phyloP scores from a whole-genome alignment of 495 filamentous ascomycete genomes.

The Aspergillus affinis region DNA sequence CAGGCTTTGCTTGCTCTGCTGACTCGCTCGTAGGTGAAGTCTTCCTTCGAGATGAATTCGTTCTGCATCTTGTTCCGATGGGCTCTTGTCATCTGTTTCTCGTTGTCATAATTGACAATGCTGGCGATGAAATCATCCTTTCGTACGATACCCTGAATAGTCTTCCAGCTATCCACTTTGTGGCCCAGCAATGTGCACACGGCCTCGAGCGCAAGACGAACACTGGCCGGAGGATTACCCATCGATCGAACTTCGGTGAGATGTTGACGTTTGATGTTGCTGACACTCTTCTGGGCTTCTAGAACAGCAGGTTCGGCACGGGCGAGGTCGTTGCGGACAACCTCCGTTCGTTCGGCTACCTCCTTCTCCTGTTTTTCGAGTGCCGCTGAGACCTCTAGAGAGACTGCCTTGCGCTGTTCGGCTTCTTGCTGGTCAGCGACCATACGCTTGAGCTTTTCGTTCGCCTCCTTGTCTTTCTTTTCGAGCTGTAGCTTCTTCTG shows the following conservation, averaged over 20 bases:
- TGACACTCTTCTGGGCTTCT: slow-evolving; percentile 91
- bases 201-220: slow-evolving; percentile 88
- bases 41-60: slow-evolving; percentile 84
- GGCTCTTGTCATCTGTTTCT: slow-evolving; percentile 85
- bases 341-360: slow-evolving; percentile 77
- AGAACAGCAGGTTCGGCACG: slow-evolving; percentile 89
- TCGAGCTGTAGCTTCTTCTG: slow-evolving; percentile 92
- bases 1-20: slow-evolving; percentile 95
- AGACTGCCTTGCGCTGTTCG: slow-evolving; percentile 83
- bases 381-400: slow-evolving; percentile 81
- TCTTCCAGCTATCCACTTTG: slow-evolving; percentile 86
- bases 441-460: slow-evolving; percentile 96
- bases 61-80: slow-evolving; percentile 86
- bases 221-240: slow-evolving; percentile 84
- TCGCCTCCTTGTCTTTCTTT: slow-evolving; percentile 90
- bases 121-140: slow-evolving; percentile 96
- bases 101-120: slow-evolving; percentile 96
- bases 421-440: slow-evolving; percentile 94
- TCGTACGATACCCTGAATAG: slow-evolving; percentile 81
- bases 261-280: slow-evolving; percentile 96
- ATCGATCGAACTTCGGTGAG: slow-evolving; percentile 97
- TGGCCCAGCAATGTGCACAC: slow-evolving; percentile 94
- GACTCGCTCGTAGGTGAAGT: slow-evolving; percentile 94
- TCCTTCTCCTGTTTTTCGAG: slow-evolving; percentile 88
- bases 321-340: slow-evolving; percentile 85